Evolutionary conservation across 768 basidiomycete species (phyloP).

Genomic region (Amanita brunnescens): DNA sequence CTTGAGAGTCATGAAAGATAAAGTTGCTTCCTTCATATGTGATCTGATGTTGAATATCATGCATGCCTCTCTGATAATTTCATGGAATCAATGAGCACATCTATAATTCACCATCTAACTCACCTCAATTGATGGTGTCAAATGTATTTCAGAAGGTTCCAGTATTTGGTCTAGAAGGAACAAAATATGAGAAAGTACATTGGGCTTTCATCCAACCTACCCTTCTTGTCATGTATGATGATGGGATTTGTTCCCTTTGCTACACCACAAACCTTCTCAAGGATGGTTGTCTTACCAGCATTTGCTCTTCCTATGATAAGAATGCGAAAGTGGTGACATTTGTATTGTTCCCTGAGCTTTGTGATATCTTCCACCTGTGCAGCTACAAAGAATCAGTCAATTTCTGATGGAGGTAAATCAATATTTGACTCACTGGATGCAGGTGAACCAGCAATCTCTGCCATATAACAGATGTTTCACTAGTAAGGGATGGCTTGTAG

Average conservation of each 20-base stretch:
- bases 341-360: conserved; percentile 13
- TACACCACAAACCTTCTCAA: conserved; percentile 15
- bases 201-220: neutral
- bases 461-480: too few species aligned
- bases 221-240: conserved; percentile 12
- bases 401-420: too few species aligned
- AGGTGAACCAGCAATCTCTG: too few species aligned
- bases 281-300: conserved; percentile 27
- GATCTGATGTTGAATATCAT: conserved; percentile 23
- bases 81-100: neutral
- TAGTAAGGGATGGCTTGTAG: too few species aligned
- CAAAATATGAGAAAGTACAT: too few species aligned
- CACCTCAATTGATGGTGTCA: neutral
- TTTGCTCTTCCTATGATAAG: conserved; percentile 32
- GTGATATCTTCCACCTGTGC: neutral
- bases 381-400: too few species aligned
- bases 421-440: too few species aligned
- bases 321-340: conserved; percentile 25
- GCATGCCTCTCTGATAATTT: conserved; percentile 22
- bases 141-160: too few species aligned
- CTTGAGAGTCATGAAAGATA: conserved; percentile 34
- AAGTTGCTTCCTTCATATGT: conserved; percentile 24
- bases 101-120: neutral
- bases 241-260: conserved; percentile 17
- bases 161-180: too few species aligned